Base-by-base conservation (phyloP, 352 stramenopile species). In the Pythium phragmiticola region DNA sequence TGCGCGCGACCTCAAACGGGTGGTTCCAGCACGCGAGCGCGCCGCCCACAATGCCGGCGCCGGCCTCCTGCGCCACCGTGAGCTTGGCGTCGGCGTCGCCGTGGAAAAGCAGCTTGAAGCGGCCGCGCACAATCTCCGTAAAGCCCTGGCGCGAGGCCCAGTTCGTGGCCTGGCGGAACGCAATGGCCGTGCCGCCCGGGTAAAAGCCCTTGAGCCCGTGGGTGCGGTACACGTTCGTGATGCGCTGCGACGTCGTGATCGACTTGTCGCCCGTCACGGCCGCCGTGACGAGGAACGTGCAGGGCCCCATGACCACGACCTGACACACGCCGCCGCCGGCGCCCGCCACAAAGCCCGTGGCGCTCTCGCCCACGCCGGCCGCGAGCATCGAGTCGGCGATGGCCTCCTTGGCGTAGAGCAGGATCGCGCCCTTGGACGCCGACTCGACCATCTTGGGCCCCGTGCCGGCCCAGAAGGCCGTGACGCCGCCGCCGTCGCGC, bases 391-490 rank as follows among this genome's bases (percentile, higher is more conserved):
- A 92, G 72, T 94, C 78, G 14, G 84, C 76, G 50, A 95, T 94
- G 53, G 84, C 82, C 61, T 97, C 89, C 66, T 97, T 97, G 19
- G 87, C 91, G 70, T 83, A 96, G 41, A 97, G 78, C 59, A 97
- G 69, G 68, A 97, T 96, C 26, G 87, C 88, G 41, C 89, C 89
- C 65, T 97, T 97, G 61, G 86, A 88, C 21, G 85, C 87, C 11
- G 84, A 94, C 73, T 97, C 89, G 60, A 97, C 87, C 87, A 97
- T 95, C 82, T 97, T 97, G 48, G 89, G 87, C 3, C 87, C 85
- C 14, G 85, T 95, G 50, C 89, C 89, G 3, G 84, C 84, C 89
- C 89, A 97, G 67, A 97, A 96, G 28, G 88, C 88, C 30, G 68
- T 68, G 17, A 92, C 72, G 50, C 89, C 89, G 62, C 82, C 82